Percentiles rank a stretch among this genome's conserved stretches.
Evolutionary conservation across 345 rosid genomes (phyloP).

Genomic region (Acer saccharum): DNA sequence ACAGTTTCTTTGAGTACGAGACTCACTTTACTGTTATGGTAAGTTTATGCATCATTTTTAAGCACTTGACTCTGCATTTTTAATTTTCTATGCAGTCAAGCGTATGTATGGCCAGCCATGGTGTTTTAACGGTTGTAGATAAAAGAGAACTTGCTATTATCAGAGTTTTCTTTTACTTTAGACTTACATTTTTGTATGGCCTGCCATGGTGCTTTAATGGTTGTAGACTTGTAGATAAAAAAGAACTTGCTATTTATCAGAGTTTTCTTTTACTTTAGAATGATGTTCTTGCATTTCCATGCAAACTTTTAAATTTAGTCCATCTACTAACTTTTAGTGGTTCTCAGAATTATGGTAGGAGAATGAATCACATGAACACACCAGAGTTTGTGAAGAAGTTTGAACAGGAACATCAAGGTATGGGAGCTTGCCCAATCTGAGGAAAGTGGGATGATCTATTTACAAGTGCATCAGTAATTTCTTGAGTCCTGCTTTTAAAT

Average conservation of each 20-base stretch:
- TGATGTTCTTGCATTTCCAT: not conserved
- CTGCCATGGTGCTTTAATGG: not conserved
- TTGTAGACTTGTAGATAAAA: not conserved
- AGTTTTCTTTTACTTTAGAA: slow-evolving; percentile 2
- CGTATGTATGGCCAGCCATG: not conserved
- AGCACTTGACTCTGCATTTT: too few relatives aligned
- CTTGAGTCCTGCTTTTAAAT: not conserved
- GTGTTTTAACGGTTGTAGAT: not conserved
- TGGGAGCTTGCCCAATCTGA: not conserved
- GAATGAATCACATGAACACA: slow-evolving; percentile 75
- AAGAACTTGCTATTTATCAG: not conserved
- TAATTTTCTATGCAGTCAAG: not conserved
- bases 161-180: slow-evolving; percentile 7
- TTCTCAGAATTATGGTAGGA: slow-evolving; percentile 84
- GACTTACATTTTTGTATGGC: not conserved
- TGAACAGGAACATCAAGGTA: slow-evolving; percentile 84
- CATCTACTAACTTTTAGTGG: slow-evolving; percentile 21
- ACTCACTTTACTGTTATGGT: slow-evolving; percentile 99
- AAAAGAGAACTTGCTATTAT: not conserved
- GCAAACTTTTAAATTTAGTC: not conserved
- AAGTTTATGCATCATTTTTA: slow-evolving; percentile 23
- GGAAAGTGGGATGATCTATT: slow-evolving; percentile 9
- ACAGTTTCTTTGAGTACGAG: slow-evolving; percentile 86
- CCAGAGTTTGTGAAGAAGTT: slow-evolving; percentile 81
- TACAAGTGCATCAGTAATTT: not conserved